A percentile compares a stretch with the other conserved stretches of the same genome.
Evolutionary conservation across 257 asterid genomes (phyloP).

Genomic region (Solanum chmielewskii): DNA sequence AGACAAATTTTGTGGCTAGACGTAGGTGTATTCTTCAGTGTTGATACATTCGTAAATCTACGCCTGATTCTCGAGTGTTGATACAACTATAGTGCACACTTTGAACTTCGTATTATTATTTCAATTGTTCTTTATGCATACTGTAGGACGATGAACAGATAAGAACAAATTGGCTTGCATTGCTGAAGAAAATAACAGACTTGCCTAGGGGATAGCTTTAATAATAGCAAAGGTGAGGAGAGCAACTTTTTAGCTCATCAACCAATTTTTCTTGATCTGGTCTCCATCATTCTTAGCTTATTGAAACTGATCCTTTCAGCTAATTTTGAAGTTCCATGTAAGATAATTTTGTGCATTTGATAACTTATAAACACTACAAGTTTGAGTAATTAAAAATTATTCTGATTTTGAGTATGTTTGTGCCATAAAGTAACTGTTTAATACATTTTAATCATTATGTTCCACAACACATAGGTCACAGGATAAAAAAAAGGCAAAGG

Average conservation of each 20-base stretch:
- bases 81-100: not conserved
- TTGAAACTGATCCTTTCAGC: no score
- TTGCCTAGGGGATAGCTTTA: slow-evolving; percentile 56
- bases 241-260: slow-evolving; percentile 21
- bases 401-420: no score
- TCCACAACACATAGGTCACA: no score
- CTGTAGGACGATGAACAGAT: slow-evolving; percentile 85
- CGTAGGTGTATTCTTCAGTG: no score
- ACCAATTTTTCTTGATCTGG: slow-evolving; percentile 24
- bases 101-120: not conserved
- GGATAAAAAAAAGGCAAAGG: no score
- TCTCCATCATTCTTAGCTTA: not conserved
- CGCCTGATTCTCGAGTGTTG: not conserved
- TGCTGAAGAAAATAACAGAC: slow-evolving; percentile 51
- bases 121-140: not conserved
- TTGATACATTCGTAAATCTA: not conserved
- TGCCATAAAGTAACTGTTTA: no score
- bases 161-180: slow-evolving; percentile 78
- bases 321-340: no score
- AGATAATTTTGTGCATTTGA: no score
- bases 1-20: no score
- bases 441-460: no score
- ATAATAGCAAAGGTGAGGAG: slow-evolving; percentile 19
- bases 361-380: no score
- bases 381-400: no score